Conservation (phyloP, 352 stramenopile genomes). For the Globisporangium irregulare region DNA sequence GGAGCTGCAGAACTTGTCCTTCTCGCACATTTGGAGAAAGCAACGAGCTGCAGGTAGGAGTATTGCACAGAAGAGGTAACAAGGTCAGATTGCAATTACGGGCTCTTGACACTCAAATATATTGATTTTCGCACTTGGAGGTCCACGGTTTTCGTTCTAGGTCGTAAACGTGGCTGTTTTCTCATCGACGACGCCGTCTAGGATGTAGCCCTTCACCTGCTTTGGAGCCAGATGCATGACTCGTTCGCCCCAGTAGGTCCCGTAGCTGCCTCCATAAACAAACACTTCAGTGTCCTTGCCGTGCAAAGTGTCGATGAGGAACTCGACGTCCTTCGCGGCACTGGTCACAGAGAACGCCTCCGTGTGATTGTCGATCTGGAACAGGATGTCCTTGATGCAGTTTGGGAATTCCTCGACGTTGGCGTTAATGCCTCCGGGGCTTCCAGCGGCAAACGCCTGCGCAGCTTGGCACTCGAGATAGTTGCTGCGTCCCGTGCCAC, state of each 20-base stretch:
- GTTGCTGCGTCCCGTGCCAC: slow-evolving; percentile 12
- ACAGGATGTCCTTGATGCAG: slow-evolving; percentile 18
- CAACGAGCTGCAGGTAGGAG: too few relatives aligned
- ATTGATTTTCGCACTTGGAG: too few relatives aligned
- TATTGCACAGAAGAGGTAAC: too few relatives aligned
- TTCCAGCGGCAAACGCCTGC: slow-evolving; percentile 4
- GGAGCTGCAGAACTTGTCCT: too few relatives aligned
- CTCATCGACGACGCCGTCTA: too few relatives aligned
- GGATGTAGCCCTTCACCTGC: slow-evolving; percentile 20
- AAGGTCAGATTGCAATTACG: too few relatives aligned
- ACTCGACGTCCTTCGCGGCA: slow-evolving; percentile 6
- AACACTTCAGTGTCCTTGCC: slow-evolving; percentile 8
- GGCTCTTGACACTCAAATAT: too few relatives aligned
- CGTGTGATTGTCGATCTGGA: slow-evolving; percentile 62
- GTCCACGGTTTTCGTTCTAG: too few relatives aligned
- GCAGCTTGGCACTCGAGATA: slow-evolving; percentile 1
- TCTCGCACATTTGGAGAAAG: too few relatives aligned
- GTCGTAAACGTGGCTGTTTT: too few relatives aligned
- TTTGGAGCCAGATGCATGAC: slow-evolving; percentile 19
- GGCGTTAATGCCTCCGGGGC: background rate
- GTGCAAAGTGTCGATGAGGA: slow-evolving; percentile 3
- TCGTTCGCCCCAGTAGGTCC: slow-evolving; percentile 18
- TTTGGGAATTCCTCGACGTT: background rate
- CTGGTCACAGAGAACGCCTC: slow-evolving; percentile 53
- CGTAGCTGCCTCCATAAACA: slow-evolving; percentile 25